These are phyloP conservation scores for Penicillium carneum DNA, from an alignment of 2,329 filamentous ascomycete species.

Conservation along the genomic window DNA sequence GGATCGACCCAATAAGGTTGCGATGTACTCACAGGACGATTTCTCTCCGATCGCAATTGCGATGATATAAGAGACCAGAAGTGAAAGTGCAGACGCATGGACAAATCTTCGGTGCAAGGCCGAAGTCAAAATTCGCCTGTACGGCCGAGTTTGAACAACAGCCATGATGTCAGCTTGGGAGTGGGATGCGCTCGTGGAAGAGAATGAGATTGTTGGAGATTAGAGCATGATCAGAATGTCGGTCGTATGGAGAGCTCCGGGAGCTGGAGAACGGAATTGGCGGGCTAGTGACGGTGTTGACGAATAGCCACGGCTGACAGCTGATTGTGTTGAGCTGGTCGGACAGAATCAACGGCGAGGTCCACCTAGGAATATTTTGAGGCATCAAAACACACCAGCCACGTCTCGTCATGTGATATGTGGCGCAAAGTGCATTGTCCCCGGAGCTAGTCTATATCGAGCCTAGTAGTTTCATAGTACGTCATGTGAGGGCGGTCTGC, in stretches of 20 bases:
- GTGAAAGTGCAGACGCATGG: slow-evolving; percentile 72
- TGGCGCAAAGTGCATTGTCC: slow-evolving; percentile 8
- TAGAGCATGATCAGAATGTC: slow-evolving; percentile 36
- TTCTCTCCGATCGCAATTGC: slow-evolving; percentile 74
- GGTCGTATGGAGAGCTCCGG: slow-evolving; percentile 20
- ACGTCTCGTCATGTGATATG: slow-evolving; percentile 39
- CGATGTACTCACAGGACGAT: slow-evolving; percentile 67
- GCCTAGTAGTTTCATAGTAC: slow-evolving; percentile 28
- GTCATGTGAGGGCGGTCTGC: slow-evolving; percentile 44
- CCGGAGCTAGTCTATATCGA: slow-evolving; percentile 21
- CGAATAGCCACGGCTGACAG: slow-evolving; percentile 15
- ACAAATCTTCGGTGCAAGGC: slow-evolving; percentile 86
- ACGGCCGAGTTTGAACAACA: slow-evolving; percentile 56
- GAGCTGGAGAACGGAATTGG: slow-evolving; percentile 17
- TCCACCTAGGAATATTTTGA: slow-evolving; percentile 38
- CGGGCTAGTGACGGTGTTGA: slow-evolving; percentile 15
- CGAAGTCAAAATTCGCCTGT: slow-evolving; percentile 90
- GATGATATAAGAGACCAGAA: slow-evolving; percentile 75
- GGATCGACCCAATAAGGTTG: not conserved
- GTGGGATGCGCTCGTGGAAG: slow-evolving; percentile 38
- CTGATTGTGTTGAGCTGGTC: slow-evolving; percentile 20
- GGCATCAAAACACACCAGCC: slow-evolving; percentile 48
- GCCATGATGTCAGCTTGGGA: slow-evolving; percentile 46
- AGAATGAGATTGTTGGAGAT: slow-evolving; percentile 27
- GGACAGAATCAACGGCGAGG: slow-evolving; percentile 23